phyloP scores from a whole-genome alignment of 1,284 basidiomycete genomes.

The Microbotryum violaceum region DNA sequence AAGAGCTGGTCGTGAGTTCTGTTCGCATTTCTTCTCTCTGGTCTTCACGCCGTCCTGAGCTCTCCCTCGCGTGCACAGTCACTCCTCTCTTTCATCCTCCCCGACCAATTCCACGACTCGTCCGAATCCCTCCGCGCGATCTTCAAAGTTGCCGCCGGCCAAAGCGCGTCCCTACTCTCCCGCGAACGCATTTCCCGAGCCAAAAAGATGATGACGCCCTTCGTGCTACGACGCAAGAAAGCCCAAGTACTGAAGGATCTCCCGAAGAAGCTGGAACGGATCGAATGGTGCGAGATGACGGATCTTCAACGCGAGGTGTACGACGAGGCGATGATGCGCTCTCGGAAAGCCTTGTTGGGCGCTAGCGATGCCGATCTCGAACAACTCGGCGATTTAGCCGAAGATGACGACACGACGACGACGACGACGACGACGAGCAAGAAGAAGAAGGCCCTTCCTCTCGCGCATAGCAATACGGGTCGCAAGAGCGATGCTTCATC shows the following conservation, averaged over 20 bases:
- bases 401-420: conserved; percentile 21
- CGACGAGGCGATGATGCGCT: conserved; percentile 71
- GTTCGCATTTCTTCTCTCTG: not conserved
- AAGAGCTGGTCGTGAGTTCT: conserved; percentile 81
- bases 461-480: conserved; percentile 9
- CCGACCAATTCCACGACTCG: conserved; percentile 72
- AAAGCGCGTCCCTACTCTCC: conserved; percentile 78
- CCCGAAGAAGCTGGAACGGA: conserved; percentile 81
- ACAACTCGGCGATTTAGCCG: conserved; percentile 33
- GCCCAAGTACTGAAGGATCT: conserved; percentile 88
- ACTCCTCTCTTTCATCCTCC: conserved; percentile 95
- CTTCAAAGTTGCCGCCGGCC: conserved; percentile 90
- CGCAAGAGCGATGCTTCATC: conserved; percentile 29
- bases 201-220: conserved; percentile 98
- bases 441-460: conserved; percentile 11
- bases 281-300: conserved; percentile 93
- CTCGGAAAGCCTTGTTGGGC: conserved; percentile 70
- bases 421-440: conserved; percentile 35
- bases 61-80: conserved; percentile 53
- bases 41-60: conserved; percentile 10
- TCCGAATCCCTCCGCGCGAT: conserved; percentile 77
- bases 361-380: conserved; percentile 38
- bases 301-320: conserved; percentile 75
- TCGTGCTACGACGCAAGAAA: conserved; percentile 90
- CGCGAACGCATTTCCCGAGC: conserved; percentile 54